These are phyloP conservation scores for Mucor mucedo DNA, from an alignment of 371 early-diverging fungal genomes.

Conservation along the genomic window DNA sequence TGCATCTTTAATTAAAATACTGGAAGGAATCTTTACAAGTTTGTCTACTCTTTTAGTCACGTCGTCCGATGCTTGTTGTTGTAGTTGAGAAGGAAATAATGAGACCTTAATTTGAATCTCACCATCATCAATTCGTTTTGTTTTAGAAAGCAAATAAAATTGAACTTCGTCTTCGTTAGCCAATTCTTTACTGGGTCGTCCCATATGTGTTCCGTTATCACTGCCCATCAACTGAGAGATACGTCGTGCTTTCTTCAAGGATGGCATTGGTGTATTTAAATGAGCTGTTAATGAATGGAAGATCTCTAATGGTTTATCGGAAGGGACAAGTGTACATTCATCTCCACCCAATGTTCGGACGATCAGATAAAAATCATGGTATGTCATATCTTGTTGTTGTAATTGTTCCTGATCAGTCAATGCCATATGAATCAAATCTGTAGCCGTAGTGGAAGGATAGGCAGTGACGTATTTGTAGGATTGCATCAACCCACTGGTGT, in stretches of 20 bases:
- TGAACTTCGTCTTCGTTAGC: constrained; percentile 33
- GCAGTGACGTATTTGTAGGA: constrained; percentile 35
- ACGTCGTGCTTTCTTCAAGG: constrained; percentile 49
- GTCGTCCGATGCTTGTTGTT: constrained; percentile 13
- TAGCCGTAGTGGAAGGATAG: constrained; percentile 52
- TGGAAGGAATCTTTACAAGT: constrained; percentile 36
- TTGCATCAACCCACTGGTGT: constrained; percentile 31
- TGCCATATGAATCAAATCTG: constrained; percentile 48
- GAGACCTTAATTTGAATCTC: constrained; percentile 50
- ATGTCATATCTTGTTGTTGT: constrained; percentile 32
- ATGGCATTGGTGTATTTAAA: constrained; percentile 59
- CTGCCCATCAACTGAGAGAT: constrained; percentile 54
- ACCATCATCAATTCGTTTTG: constrained; percentile 40
- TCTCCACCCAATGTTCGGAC: constrained; percentile 49
- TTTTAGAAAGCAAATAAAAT: constrained; percentile 47
- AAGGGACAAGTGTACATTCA: constrained; percentile 43
- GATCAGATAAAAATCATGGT: constrained; percentile 48
- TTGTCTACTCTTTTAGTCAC: constrained; percentile 42
- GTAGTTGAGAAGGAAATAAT: constrained; percentile 28
- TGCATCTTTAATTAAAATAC: constrained; percentile 43
- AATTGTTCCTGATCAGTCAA: constrained; percentile 34
- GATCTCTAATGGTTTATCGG: constrained; percentile 59
- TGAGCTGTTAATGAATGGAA: constrained; percentile 58
- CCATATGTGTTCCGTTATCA: constrained; percentile 39
- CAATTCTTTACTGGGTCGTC: constrained; percentile 35